A percentile compares a stretch with the other conserved stretches of the same genome.
These are phyloP conservation scores for Fusarium buxicola DNA, from an alignment of 2,329 filamentous ascomycete species.

Conservation along the genomic window DNA sequence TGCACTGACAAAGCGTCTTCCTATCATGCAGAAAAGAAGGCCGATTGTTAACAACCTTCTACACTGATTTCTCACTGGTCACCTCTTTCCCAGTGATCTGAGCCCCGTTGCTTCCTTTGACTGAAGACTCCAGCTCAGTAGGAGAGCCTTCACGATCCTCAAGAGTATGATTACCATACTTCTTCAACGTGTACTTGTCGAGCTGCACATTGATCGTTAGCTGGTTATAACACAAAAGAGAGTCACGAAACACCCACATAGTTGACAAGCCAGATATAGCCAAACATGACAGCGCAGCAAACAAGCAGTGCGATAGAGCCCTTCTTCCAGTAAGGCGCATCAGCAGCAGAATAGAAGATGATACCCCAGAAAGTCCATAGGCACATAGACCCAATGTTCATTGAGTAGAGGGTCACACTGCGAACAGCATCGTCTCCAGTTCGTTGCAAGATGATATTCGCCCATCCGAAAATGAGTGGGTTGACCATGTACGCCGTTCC, in stretches of 20 bases:
- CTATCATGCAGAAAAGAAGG: no score
- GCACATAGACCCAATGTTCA: constrained; percentile 54
- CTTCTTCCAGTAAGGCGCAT: constrained; percentile 56
- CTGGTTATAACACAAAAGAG: accelerated
- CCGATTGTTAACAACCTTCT: no score
- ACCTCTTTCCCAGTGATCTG: no score
- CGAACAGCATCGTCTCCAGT: constrained; percentile 54
- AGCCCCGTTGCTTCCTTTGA: no score
- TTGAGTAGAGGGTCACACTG: constrained; percentile 54
- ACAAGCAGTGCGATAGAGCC: constrained; percentile 44
- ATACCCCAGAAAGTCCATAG: constrained; percentile 61
- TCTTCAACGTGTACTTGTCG: constrained; percentile 12
- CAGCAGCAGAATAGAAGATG: constrained; percentile 54
- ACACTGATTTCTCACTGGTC: no score
- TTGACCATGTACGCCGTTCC: constrained; percentile 44
- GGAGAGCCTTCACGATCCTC: not conserved
- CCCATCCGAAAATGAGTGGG: constrained; percentile 45
- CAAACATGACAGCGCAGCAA: constrained; percentile 30
- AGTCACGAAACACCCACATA: constrained; percentile 7
- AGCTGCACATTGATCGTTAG: not conserved
- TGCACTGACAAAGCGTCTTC: no score
- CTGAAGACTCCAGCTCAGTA: no score
- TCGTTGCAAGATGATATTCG: constrained; percentile 38
- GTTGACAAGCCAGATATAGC: constrained; percentile 34
- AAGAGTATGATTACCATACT: constrained; percentile 3